Evolutionary conservation across 1,284 basidiomycete species (phyloP).

Genomic region (Apiotrichum laibachii): DNA sequence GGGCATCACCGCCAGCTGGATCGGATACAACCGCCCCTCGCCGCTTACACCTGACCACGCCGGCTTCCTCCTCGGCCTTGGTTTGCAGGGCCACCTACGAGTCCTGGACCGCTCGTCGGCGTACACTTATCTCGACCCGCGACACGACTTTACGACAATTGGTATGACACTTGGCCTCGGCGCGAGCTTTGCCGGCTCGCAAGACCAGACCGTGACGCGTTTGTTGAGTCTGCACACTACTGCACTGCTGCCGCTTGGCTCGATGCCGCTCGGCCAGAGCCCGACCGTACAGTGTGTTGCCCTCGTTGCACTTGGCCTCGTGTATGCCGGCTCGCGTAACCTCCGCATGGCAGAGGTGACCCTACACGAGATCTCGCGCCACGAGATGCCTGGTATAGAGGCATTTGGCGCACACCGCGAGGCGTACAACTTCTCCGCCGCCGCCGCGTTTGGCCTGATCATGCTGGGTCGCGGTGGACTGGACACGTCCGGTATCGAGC

Average conservation of each 20-base stretch:
- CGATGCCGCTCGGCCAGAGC: slow-evolving; percentile 83
- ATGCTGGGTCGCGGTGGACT: slow-evolving; percentile 82
- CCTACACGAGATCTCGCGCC: slow-evolving; percentile 75
- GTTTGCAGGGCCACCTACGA: slow-evolving; percentile 83
- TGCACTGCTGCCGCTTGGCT: slow-evolving; percentile 80
- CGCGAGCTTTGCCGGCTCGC: slow-evolving; percentile 84
- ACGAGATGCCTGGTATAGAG: slow-evolving; percentile 73
- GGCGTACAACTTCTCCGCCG: slow-evolving; percentile 84
- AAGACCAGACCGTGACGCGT: slow-evolving; percentile 82
- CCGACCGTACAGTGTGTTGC: slow-evolving; percentile 88
- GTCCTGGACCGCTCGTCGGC: slow-evolving; percentile 77
- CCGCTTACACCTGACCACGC: slow-evolving; percentile 87
- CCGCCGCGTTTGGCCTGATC: slow-evolving; percentile 89
- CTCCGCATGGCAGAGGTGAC: slow-evolving; percentile 89
- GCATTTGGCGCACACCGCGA: slow-evolving; percentile 81
- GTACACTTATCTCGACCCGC: slow-evolving; percentile 87
- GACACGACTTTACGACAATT: slow-evolving; percentile 92
- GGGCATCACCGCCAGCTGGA: slow-evolving; percentile 84
- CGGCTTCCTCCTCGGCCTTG: slow-evolving; percentile 89
- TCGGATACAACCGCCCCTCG: slow-evolving; percentile 84
- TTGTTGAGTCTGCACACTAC: slow-evolving; percentile 89
- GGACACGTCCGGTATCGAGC: slow-evolving; percentile 60
- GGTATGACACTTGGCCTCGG: slow-evolving; percentile 88
- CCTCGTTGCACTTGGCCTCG: slow-evolving; percentile 79
- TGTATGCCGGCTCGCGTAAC: slow-evolving; percentile 85